These are phyloP conservation scores for Zelonia costaricensis DNA, from an alignment of 208 protist species.

Conservation along the genomic window DNA sequence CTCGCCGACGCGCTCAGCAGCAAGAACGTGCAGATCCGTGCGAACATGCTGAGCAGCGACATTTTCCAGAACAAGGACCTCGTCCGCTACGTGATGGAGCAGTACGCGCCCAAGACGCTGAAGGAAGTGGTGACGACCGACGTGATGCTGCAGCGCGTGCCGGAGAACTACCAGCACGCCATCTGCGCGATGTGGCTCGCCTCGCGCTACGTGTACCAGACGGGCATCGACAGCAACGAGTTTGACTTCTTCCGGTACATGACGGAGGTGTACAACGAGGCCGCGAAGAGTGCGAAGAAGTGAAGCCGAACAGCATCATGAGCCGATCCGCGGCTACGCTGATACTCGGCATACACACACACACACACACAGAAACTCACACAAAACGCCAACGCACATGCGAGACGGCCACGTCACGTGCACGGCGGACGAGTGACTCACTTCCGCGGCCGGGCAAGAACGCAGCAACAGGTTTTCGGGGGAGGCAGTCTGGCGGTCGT, in stretches of 20 bases:
- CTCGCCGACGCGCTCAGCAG: conserved; percentile 84
- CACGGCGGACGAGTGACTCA: no score
- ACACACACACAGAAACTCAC: not conserved
- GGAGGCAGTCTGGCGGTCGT: no score
- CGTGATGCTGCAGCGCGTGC: conserved; percentile 87
- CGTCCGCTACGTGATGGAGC: conserved; percentile 68
- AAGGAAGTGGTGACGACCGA: conserved; percentile 84
- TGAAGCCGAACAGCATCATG: no score
- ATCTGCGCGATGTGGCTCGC: conserved; percentile 94
- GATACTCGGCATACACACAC: no score
- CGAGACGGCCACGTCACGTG: no score
- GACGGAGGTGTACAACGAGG: conserved; percentile 51
- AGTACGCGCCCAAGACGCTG: conserved; percentile 82
- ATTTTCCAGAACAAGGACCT: conserved; percentile 84
- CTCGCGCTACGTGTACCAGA: conserved; percentile 93
- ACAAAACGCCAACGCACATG: not conserved
- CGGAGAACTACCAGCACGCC: conserved; percentile 91
- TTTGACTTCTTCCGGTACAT: conserved; percentile 93
- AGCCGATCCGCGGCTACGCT: no score
- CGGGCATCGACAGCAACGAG: conserved; percentile 80
- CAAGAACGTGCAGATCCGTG: conserved; percentile 91
- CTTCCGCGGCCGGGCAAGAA: no score
- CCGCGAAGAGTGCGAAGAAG: conserved; percentile 23
- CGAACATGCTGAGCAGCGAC: conserved; percentile 77
- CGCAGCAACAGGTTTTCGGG: no score